These are phyloP conservation scores for Cryoendolithus antarcticus DNA, from an alignment of 2,329 filamentous ascomycete genomes.

Conservation along the genomic window DNA sequence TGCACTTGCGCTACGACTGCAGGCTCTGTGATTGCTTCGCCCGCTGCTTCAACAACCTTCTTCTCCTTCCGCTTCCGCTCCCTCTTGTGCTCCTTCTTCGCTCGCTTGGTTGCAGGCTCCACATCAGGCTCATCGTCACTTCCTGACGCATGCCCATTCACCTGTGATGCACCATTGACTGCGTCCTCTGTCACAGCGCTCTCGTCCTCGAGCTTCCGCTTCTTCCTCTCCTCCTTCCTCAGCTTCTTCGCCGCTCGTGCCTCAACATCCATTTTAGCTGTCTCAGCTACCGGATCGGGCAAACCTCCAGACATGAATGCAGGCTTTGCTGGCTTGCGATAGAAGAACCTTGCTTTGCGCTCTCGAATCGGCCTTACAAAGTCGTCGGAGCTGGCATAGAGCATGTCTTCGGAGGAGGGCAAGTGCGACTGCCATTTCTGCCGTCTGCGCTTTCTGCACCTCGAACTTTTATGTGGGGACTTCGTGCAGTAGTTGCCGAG, in stretches of 20 bases:
- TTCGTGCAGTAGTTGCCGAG: no score
- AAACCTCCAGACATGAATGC: slow-evolving; percentile 24
- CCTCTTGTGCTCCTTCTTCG: slow-evolving; percentile 23
- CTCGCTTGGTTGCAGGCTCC: slow-evolving; percentile 6
- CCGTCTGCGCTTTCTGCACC: no score
- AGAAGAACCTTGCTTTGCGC: slow-evolving; percentile 4
- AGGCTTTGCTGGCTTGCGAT: slow-evolving; percentile 9
- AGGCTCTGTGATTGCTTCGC: slow-evolving; percentile 9
- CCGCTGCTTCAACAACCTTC: slow-evolving; percentile 3
- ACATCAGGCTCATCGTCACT: slow-evolving; percentile 3
- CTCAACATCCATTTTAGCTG: slow-evolving; percentile 8
- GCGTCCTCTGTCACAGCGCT: background rate
- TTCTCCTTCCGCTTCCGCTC: slow-evolving; percentile 14
- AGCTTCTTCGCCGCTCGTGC: slow-evolving; percentile 11
- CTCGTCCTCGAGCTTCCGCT: slow-evolving; percentile 8
- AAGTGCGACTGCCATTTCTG: no score
- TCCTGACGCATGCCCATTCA: background rate
- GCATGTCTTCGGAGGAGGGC: background rate
- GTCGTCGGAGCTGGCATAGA: slow-evolving; percentile 6
- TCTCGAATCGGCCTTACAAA: slow-evolving; percentile 3
- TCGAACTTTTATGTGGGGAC: no score
- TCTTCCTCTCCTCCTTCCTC: slow-evolving; percentile 8
- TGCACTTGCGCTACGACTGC: slow-evolving; percentile 11
- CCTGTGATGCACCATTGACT: background rate
- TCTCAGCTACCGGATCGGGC: slow-evolving; percentile 17